Conservation (phyloP, 1,284 basidiomycete species). For the Trichosporon faecale region DNA sequence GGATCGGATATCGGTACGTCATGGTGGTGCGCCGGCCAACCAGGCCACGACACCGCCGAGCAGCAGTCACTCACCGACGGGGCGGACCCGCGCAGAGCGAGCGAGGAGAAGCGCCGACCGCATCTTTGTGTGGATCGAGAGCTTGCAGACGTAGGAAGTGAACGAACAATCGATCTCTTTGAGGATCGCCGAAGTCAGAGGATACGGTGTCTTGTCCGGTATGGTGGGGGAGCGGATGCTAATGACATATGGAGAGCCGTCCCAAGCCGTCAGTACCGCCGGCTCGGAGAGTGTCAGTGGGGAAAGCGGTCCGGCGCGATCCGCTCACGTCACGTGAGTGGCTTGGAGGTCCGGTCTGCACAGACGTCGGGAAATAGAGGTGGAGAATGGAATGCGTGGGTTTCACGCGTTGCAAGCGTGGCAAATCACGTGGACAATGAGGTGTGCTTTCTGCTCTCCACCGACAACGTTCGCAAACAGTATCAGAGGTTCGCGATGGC, state of each 20-base stretch:
- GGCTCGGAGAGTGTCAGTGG: conserved; percentile 9
- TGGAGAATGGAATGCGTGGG: background rate
- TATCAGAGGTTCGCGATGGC: background rate
- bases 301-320: conserved; percentile 8
- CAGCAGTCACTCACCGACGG: conserved; percentile 5
- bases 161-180: background rate
- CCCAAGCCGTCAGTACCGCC: conserved; percentile 3
- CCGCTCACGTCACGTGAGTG: conserved; percentile 4
- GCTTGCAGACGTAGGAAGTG: conserved; percentile 5
- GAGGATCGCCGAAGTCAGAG: background rate
- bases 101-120: conserved; percentile 7
- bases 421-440: background rate
- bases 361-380: background rate
- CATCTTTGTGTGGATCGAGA: conserved; percentile 1
- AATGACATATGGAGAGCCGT: conserved; percentile 10
- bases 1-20: conserved; percentile 4
- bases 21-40: background rate
- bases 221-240: conserved; percentile 13
- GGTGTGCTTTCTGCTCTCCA: background rate
- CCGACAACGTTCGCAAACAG: background rate
- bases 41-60: background rate
- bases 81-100: conserved; percentile 7
- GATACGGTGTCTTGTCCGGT: background rate
- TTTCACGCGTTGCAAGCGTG: background rate
- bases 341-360: background rate